These are phyloP conservation scores for Mycocentrospora acerina DNA, from an alignment of 2,329 filamentous ascomycete species.

Conservation along the genomic window DNA sequence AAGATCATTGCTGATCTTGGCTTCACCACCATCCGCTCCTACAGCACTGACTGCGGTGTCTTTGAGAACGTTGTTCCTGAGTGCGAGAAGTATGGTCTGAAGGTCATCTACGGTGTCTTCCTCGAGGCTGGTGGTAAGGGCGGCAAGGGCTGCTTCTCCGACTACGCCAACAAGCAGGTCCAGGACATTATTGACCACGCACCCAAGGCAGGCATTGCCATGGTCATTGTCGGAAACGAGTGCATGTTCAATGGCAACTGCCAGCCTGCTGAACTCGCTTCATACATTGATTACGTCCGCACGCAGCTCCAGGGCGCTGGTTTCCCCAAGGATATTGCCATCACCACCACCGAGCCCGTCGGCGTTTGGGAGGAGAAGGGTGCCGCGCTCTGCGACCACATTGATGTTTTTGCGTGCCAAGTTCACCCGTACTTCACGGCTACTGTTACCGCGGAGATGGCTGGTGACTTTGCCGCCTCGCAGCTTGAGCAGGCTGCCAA, in stretches of 20 bases:
- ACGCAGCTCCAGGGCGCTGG: conserved; percentile 61
- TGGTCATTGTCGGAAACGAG: conserved; percentile 90
- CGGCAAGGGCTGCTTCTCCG: conserved; percentile 43
- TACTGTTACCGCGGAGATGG: conserved; percentile 60
- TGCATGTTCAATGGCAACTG: conserved; percentile 74
- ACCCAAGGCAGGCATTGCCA: conserved; percentile 70
- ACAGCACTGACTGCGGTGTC: conserved; percentile 87
- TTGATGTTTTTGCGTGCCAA: conserved; percentile 83
- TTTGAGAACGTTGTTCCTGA: conserved; percentile 74
- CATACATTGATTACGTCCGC: conserved; percentile 70
- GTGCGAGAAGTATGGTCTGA: conserved; percentile 65
- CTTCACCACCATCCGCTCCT: conserved; percentile 73
- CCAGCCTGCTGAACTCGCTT: conserved; percentile 63
- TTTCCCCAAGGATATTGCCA: conserved; percentile 64
- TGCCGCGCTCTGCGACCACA: conserved; percentile 64
- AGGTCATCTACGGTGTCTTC: conserved; percentile 86
- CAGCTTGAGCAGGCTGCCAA: conserved; percentile 71
- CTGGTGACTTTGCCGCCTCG: conserved; percentile 73
- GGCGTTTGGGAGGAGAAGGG: conserved; percentile 70
- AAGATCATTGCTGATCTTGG: conserved; percentile 46
- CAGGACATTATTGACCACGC: conserved; percentile 69
- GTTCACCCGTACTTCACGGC: conserved; percentile 94
- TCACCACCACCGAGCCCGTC: conserved; percentile 86
- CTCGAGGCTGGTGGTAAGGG: conserved; percentile 62
- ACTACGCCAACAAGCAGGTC: conserved; percentile 72